Evolutionary conservation across 2,329 filamentous ascomycete species (phyloP).

Genomic region (Didymella keratinophila): DNA sequence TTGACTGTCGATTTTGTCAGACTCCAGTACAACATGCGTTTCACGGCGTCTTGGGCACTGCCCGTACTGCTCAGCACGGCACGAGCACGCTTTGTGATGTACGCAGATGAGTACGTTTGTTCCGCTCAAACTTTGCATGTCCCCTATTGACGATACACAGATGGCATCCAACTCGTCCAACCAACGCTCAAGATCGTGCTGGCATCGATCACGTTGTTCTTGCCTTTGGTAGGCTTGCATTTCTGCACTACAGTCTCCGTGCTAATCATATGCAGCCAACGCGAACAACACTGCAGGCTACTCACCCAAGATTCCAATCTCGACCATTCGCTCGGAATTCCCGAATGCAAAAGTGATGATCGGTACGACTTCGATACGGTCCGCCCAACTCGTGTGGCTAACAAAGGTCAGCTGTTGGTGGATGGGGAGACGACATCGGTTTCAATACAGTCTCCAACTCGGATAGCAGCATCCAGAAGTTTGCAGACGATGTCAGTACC

Average conservation of each 20-base stretch:
- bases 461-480: slow-evolving; percentile 61
- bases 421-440: slow-evolving; percentile 74
- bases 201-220: slow-evolving; percentile 49
- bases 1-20: neutral
- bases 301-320: slow-evolving; percentile 63
- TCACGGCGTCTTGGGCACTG: slow-evolving; percentile 24
- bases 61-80: slow-evolving; percentile 24
- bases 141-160: slow-evolving; percentile 19
- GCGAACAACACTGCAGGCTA: slow-evolving; percentile 57
- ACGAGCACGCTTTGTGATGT: slow-evolving; percentile 43
- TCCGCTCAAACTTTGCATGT: neutral
- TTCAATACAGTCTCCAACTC: slow-evolving; percentile 66
- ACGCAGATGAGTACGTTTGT: slow-evolving; percentile 43
- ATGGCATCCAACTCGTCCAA: slow-evolving; percentile 46
- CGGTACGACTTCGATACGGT: neutral
- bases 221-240: slow-evolving; percentile 33
- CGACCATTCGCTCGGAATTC: slow-evolving; percentile 62
- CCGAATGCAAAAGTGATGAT: slow-evolving; percentile 69
- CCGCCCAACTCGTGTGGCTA: neutral
- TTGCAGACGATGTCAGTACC: slow-evolving; percentile 68
- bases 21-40: slow-evolving; percentile 31
- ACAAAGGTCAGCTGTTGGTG: slow-evolving; percentile 66
- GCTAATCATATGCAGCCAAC: slow-evolving; percentile 18
- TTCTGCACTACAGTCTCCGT: neutral
- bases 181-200: slow-evolving; percentile 36